Conservation (phyloP, 2,329 filamentous ascomycete species). For the Aplosporella prunicola region DNA sequence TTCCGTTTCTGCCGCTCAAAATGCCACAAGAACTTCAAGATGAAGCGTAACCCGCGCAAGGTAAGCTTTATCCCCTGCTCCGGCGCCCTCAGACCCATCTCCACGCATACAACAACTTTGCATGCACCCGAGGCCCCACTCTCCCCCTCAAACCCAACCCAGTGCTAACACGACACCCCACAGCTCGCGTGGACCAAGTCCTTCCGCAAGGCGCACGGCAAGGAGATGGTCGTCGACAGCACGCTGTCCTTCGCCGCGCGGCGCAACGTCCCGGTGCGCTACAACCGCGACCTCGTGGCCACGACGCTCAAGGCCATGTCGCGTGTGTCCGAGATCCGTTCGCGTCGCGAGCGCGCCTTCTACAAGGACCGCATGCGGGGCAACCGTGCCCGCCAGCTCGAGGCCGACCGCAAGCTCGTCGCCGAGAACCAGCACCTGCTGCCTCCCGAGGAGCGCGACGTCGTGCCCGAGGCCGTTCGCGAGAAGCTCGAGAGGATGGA, state of each 20-base stretch:
- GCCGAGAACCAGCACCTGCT: conserved; percentile 88
- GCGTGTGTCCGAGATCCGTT: conserved; percentile 75
- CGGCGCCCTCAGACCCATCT: too few species aligned
- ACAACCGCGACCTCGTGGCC: conserved; percentile 83
- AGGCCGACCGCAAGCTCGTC: conserved; percentile 76
- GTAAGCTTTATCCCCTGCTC: too few species aligned
- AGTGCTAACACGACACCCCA: too few species aligned
- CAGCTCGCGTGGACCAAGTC: conserved; percentile 95
- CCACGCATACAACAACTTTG: too few species aligned
- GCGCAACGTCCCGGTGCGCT: conserved; percentile 88
- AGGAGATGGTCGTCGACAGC: conserved; percentile 80
- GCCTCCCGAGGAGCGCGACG: conserved; percentile 41
- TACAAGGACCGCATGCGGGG: conserved; percentile 91
- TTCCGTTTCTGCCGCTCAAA: conserved; percentile 58
- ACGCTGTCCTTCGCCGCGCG: conserved; percentile 87
- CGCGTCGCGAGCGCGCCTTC: conserved; percentile 77
- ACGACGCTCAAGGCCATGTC: conserved; percentile 90
- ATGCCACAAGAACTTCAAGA: conserved; percentile 72
- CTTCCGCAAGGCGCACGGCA: conserved; percentile 75
- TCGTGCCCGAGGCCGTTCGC: conserved; percentile 10
- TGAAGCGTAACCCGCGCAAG: conserved; percentile 98
- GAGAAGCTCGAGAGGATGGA: conserved; percentile 11
- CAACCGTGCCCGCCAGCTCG: conserved; percentile 73
- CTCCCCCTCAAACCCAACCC: too few species aligned
- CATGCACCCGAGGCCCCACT: too few species aligned